Evolutionary conservation across 306 rosid genomes (phyloP).

Genomic region (Vigna hirtella): DNA sequence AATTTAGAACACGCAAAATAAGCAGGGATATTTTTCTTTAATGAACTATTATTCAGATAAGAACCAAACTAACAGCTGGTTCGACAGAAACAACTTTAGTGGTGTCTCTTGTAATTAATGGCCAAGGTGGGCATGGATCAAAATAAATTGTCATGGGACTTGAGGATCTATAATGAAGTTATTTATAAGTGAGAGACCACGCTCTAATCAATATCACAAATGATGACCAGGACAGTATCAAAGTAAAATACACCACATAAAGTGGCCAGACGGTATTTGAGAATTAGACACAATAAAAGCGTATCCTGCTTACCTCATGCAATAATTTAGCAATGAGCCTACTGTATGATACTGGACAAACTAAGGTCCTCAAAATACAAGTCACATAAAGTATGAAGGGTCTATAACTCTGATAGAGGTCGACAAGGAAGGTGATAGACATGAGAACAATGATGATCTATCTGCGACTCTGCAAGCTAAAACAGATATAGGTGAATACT

Average conservation of each 20-base stretch:
- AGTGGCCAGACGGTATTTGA: slow-evolving; percentile 10
- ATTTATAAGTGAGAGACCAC: slow-evolving; percentile 1
- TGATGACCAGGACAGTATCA: slow-evolving; percentile 14
- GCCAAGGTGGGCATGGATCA: slow-evolving; percentile 36
- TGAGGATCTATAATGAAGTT: slow-evolving; percentile 3
- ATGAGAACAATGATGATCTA: background rate
- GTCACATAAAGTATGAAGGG: background rate
- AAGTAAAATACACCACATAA: slow-evolving; percentile 20
- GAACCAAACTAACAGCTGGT: background rate
- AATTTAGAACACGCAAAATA: slow-evolving; percentile 24
- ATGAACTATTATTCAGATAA: slow-evolving; percentile 22
- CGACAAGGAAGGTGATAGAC: background rate
- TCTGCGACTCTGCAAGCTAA: background rate
- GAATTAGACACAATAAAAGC: background rate
- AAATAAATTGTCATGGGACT: background rate
- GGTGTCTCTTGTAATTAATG: slow-evolving; percentile 6
- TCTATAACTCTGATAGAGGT: background rate
- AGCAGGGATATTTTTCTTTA: slow-evolving; percentile 29
- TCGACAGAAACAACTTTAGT: background rate
- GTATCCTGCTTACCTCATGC: background rate
- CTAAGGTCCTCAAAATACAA: background rate
- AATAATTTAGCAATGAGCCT: slow-evolving; percentile 6
- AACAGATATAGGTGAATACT: background rate
- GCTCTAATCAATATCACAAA: slow-evolving; percentile 18
- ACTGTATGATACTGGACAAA: background rate